phyloP scores from a whole-genome alignment of 257 asterid species.

The Fraxinus quadrangulata region DNA sequence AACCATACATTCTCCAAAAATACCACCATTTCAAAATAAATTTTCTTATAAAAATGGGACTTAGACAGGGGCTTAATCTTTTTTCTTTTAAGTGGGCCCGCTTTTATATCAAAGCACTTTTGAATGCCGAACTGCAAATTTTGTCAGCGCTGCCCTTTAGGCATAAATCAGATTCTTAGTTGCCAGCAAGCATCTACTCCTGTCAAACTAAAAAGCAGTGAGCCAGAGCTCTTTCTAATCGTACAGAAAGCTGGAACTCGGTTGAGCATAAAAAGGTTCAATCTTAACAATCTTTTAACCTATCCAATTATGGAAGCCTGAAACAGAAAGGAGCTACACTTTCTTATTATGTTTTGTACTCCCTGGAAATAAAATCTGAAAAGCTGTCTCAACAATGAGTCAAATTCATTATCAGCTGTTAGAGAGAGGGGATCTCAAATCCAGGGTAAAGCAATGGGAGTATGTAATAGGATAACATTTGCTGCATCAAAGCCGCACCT shows the following conservation, averaged over 20 bases:
- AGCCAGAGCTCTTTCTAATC: background rate
- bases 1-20: too few species aligned
- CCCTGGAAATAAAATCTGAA: background rate
- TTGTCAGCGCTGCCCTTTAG: background rate
- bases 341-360: background rate
- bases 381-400: background rate
- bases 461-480: background rate
- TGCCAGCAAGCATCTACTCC: background rate
- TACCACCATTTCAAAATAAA: too few species aligned
- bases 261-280: background rate
- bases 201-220: background rate
- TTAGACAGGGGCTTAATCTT: background rate
- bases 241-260: background rate
- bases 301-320: background rate
- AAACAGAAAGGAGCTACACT: background rate
- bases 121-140: background rate
- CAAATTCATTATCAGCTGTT: background rate
- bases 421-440: background rate
- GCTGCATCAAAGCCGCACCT: background rate
- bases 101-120: background rate
- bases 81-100: background rate
- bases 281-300: background rate
- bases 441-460: background rate
- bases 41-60: too few species aligned
- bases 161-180: background rate